Evolutionary conservation across 2,329 filamentous ascomycete species (phyloP).

Genomic region (Hypoxylon sp.): DNA sequence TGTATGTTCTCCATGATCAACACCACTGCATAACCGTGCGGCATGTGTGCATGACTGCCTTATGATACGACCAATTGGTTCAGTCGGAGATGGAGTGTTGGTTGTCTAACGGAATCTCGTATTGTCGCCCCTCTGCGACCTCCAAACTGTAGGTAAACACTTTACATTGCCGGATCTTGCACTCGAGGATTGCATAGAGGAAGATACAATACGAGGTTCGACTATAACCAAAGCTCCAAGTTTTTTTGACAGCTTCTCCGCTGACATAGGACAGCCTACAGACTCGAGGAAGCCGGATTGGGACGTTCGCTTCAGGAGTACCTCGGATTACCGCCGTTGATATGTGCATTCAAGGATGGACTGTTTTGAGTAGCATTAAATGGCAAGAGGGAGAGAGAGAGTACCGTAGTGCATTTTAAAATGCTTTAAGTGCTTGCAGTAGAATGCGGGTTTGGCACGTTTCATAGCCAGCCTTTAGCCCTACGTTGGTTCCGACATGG

Average conservation of each 20-base stretch:
- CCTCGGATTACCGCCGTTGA: constrained; percentile 3
- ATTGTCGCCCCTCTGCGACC: constrained; percentile 20
- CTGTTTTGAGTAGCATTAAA: constrained; percentile 11
- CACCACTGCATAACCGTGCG: constrained; percentile 32
- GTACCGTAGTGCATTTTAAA: constrained; percentile 35
- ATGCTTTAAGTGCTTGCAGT: constrained; percentile 44
- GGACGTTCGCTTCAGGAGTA: background rate
- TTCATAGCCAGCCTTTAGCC: constrained; percentile 25
- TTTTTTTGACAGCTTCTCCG: constrained; percentile 5
- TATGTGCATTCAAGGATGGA: background rate
- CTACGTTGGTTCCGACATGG: constrained; percentile 32
- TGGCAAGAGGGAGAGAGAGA: constrained; percentile 1
- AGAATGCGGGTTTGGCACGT: constrained; percentile 40
- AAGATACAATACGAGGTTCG: constrained; percentile 20
- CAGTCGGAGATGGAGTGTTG: constrained; percentile 9
- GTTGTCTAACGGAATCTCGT: constrained; percentile 33
- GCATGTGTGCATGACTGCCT: constrained; percentile 30
- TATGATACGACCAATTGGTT: constrained; percentile 34
- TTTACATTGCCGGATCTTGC: constrained; percentile 4
- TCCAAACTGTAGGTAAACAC: background rate
- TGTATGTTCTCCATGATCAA: constrained; percentile 30
- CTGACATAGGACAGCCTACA: background rate
- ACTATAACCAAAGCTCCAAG: background rate
- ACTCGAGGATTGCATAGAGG: constrained; percentile 3
- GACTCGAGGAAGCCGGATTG: background rate